Evolutionary conservation across 2,329 filamentous ascomycete genomes (phyloP).

Genomic region (Colletotrichum spaethianum): DNA sequence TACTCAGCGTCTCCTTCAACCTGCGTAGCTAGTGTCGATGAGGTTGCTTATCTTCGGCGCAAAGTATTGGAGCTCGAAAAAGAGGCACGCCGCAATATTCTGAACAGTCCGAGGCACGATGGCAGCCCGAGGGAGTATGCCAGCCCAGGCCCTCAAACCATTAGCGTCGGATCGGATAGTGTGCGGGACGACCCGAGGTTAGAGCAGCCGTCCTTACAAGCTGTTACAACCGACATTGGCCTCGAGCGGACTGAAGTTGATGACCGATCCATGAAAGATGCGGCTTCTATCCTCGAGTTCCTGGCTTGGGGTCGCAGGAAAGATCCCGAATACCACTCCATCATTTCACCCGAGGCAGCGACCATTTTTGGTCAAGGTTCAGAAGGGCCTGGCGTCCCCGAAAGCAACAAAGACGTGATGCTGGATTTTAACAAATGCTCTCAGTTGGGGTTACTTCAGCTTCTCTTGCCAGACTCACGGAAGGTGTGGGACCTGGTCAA

Average conservation of each 20-base stretch:
- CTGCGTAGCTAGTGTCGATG: neutral
- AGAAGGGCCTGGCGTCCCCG: neutral
- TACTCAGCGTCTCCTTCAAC: neutral
- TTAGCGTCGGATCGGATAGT: neutral
- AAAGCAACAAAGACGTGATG: neutral
- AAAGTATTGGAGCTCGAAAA: neutral
- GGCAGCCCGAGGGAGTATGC: neutral
- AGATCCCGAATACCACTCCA: constrained; percentile 48
- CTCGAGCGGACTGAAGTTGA: neutral
- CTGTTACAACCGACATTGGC: neutral
- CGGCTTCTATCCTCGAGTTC: constrained; percentile 63
- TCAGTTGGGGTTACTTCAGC: neutral
- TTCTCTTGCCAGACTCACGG: neutral
- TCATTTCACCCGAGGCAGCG: constrained; percentile 32
- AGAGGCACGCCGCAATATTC: neutral
- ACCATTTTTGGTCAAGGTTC: neutral
- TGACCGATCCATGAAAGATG: constrained; percentile 51
- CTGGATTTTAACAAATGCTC: neutral
- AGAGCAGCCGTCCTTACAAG: neutral
- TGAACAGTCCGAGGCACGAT: neutral
- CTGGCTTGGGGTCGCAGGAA: constrained; percentile 63
- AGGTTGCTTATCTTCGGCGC: neutral
- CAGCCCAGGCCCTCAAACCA: neutral
- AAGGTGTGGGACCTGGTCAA: constrained; percentile 44
- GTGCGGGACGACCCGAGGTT: neutral